Percentiles rank a stretch among this genome's conserved stretches.
Conservation (phyloP, 495 filamentous ascomycete genomes). For the Neurospora africana region DNA sequence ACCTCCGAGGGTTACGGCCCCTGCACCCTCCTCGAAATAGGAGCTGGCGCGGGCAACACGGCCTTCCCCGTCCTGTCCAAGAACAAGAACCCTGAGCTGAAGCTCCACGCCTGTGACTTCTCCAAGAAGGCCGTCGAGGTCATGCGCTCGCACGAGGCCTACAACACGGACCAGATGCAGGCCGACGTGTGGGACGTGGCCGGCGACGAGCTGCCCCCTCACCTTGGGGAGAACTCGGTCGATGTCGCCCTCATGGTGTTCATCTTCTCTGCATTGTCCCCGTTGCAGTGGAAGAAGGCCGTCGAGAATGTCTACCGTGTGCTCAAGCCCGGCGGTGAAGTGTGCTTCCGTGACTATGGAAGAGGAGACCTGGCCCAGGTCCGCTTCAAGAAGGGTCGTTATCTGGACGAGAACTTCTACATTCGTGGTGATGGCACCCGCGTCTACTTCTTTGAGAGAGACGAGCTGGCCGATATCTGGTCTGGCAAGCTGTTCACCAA, state of each 20-base stretch:
- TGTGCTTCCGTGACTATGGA: slow-evolving; percentile 93
- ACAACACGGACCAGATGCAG: slow-evolving; percentile 53
- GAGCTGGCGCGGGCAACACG: slow-evolving; percentile 92
- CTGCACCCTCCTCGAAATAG: slow-evolving; percentile 70
- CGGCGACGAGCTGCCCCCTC: slow-evolving; percentile 58
- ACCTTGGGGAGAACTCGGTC: slow-evolving; percentile 61
- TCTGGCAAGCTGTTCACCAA: slow-evolving; percentile 23
- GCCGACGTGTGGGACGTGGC: slow-evolving; percentile 92
- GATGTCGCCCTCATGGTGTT: slow-evolving; percentile 92
- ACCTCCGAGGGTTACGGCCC: slow-evolving; percentile 51
- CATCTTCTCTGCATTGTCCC: slow-evolving; percentile 86
- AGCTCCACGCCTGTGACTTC: slow-evolving; percentile 87
- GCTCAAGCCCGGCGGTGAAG: slow-evolving; percentile 78
- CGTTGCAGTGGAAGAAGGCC: slow-evolving; percentile 72
- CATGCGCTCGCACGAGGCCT: slow-evolving; percentile 59
- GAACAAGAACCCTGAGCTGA: slow-evolving; percentile 71
- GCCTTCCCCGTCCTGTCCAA: slow-evolving; percentile 76
- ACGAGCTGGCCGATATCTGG: slow-evolving; percentile 76
- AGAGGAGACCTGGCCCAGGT: slow-evolving; percentile 93
- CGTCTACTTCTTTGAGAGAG: slow-evolving; percentile 91
- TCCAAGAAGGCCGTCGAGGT: slow-evolving; percentile 83
- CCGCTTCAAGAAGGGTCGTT: slow-evolving; percentile 86
- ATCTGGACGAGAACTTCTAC: slow-evolving; percentile 93
- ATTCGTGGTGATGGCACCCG: slow-evolving; percentile 89
- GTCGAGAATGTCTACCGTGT: slow-evolving; percentile 70